These are phyloP conservation scores for Citrus reticulata DNA, from an alignment of 345 rosid genomes.

Conservation along the genomic window DNA sequence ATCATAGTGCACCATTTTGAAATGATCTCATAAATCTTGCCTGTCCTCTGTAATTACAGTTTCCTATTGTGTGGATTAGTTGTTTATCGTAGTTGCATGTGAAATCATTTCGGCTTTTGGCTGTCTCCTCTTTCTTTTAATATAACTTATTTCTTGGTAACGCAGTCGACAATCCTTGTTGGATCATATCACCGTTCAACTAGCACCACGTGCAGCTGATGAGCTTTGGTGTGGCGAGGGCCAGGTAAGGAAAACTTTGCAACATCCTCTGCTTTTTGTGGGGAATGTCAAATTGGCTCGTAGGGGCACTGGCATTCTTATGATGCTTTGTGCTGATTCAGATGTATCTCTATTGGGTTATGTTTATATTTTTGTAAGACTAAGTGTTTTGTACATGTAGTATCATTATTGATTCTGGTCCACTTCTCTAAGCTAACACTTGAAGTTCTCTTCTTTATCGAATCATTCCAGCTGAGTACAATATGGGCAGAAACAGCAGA, in stretches of 20 bases:
- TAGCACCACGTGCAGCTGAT: conserved; percentile 98
- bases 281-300: not conserved
- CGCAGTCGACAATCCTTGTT: conserved; percentile 82
- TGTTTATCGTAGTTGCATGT: not conserved
- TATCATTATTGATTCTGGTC: not conserved
- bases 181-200: conserved; percentile 92
- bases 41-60: not conserved
- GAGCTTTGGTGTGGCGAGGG: conserved; percentile 83
- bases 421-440: not conserved
- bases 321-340: not conserved
- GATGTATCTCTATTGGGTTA: not conserved
- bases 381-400: not conserved
- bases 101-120: not conserved
- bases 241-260: conserved; percentile 51
- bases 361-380: not conserved
- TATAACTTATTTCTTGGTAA: not conserved
- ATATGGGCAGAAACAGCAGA: conserved; percentile 98
- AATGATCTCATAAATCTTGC: not conserved
- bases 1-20: not conserved
- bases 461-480: conserved; percentile 71
- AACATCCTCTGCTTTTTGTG: not conserved
- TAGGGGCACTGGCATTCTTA: not conserved
- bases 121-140: not conserved
- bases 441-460: conserved; percentile 9
- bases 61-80: not conserved